Evolutionary conservation across 805 yeast genomes (phyloP), one percentile per base, ranked within the genome.

Genomic region (Grigorovia jiainica): DNA sequence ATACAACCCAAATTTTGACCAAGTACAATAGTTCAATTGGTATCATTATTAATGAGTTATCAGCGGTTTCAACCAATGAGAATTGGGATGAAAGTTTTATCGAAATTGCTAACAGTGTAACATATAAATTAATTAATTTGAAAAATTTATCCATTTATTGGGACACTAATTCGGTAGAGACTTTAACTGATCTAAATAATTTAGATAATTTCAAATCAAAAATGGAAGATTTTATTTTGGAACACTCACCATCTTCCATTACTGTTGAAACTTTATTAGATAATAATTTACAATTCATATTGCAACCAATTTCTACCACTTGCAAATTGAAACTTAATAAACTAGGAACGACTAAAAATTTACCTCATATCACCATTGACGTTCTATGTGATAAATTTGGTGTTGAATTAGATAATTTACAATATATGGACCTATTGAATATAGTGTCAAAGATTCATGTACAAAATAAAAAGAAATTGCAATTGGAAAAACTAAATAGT

Each of bases 1-100:
- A 92, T 63, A 72, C 70, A 44, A 66, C 73, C 6, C 67, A 74
- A 34, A 72, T 76, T 4, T 79, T 86, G 49, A 79, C 95, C 0
- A 82, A 79, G 43, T 56, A 59, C 24, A 95, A 96, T 3, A 85
- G 84, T 50, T 71, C 96, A 0, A 63, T 87, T 31, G 99, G 99
- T 4, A 52, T 87, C 15, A 82, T 94, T 0, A 70, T 92, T 38
- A 74, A 76, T 34, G 97, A 92, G 63, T 68, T 92, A 34, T 86
- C 96, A 0, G 97, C 96, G 0, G 83, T 87, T 0, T 86, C 96
- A 1, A 80, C 97, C 0, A 89, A 90, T 60, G 79, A 73, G 24
- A 64, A 73, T 29, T 92, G 97, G 97, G 64, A 71, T 18, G 92
- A 95, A 2, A 80, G 82, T 16, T 90, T 90, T 59, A 82, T 92